A percentile compares a stretch with the other conserved stretches of the same genome.
Evolutionary conservation across 306 rosid species (phyloP).

Genomic region (Cajanus cajan): DNA sequence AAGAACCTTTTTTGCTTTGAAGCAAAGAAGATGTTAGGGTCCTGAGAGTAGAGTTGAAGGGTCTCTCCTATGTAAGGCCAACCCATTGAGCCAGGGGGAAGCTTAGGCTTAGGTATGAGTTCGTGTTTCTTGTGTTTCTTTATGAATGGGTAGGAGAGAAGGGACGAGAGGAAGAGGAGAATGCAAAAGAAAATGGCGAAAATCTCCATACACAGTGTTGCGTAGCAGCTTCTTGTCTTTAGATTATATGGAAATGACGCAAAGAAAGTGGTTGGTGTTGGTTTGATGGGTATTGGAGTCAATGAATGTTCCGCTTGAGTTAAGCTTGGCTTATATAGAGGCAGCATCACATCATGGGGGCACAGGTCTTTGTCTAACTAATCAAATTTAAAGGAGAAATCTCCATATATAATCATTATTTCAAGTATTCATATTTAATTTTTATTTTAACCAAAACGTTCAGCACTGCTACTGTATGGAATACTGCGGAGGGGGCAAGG

Average conservation of each 20-base stretch:
- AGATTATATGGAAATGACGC: not conserved
- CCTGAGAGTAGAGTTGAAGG: constrained; percentile 75
- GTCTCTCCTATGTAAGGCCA: constrained; percentile 85
- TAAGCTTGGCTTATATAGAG: constrained; percentile 38
- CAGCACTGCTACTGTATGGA: not conserved
- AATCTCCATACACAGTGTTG: constrained; percentile 54
- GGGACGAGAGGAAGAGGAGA: constrained; percentile 45
- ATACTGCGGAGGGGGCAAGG: not conserved
- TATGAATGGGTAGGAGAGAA: constrained; percentile 32
- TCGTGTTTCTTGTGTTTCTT: constrained; percentile 26
- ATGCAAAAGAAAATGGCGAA: constrained; percentile 26
- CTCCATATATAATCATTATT: not conserved
- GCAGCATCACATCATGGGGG: not conserved
- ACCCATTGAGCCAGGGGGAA: constrained; percentile 94
- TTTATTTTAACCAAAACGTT: not conserved
- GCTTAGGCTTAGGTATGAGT: constrained; percentile 45
- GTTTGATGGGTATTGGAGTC: not conserved
- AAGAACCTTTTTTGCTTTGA: constrained; percentile 73
- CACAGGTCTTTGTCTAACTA: not conserved
- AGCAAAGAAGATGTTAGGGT: constrained; percentile 73
- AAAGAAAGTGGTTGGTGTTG: not conserved
- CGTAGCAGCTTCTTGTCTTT: constrained; percentile 6
- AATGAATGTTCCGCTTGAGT: constrained; percentile 25
- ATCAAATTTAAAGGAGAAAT: constrained; percentile 12
- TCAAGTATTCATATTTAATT: not conserved